phyloP scores from a whole-genome alignment of 176 grass and related monocot species.

The Elaeis guineensis region DNA sequence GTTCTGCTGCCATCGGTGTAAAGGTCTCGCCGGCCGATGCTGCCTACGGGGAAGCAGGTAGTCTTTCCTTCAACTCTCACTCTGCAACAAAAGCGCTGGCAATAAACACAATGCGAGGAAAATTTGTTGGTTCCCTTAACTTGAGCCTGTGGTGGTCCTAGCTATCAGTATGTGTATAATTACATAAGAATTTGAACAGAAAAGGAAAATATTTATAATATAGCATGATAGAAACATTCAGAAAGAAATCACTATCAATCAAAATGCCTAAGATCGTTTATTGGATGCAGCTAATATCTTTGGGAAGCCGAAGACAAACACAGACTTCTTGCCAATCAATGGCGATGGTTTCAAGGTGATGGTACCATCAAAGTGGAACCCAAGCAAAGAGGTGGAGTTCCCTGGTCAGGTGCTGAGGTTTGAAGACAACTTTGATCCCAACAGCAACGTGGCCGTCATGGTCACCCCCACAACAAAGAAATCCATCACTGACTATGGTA shows the following conservation, averaged over 20 bases:
- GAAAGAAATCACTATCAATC: too few relatives aligned
- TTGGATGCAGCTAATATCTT: constrained; percentile 59
- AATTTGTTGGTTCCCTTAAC: too few relatives aligned
- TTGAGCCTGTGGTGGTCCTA: too few relatives aligned
- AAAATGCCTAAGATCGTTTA: too few relatives aligned
- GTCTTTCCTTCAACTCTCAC: not conserved
- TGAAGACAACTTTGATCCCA: constrained; percentile 95
- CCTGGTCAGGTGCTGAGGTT: constrained; percentile 84
- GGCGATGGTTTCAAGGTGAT: constrained; percentile 76
- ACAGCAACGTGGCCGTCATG: constrained; percentile 73
- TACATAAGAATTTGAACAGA: too few relatives aligned
- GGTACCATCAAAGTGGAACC: constrained; percentile 94
- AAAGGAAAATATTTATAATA: too few relatives aligned
- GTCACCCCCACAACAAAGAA: constrained; percentile 65
- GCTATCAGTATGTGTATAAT: too few relatives aligned
- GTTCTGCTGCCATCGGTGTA: constrained; percentile 38
- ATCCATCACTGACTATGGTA: constrained; percentile 71
- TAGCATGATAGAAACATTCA: too few relatives aligned
- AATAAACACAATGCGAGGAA: too few relatives aligned
- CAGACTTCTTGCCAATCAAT: constrained; percentile 61
- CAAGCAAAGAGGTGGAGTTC: constrained; percentile 79
- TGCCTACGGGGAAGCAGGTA: constrained; percentile 91
- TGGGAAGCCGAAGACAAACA: constrained; percentile 73
- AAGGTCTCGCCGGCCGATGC: constrained; percentile 74
- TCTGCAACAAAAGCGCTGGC: too few relatives aligned